Evolutionary conservation across 2,329 filamentous ascomycete genomes (phyloP).

Genomic region (Colletotrichum plurivorum): DNA sequence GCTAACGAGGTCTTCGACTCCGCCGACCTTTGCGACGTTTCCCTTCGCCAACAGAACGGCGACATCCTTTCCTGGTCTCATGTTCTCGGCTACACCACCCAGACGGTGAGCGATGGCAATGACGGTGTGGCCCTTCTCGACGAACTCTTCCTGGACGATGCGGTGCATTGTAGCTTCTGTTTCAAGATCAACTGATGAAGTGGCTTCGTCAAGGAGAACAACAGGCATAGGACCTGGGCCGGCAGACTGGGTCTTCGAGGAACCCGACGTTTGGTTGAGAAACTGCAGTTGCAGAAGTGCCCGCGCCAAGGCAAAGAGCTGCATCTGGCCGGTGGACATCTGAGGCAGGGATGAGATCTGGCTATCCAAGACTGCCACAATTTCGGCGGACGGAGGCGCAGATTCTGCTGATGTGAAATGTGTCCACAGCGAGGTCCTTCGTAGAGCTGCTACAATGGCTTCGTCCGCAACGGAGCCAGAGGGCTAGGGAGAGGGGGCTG

Average conservation of each 20-base stretch:
- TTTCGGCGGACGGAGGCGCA: not conserved
- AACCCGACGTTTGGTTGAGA: not conserved
- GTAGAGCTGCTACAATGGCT: not conserved
- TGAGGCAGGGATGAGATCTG: conserved; percentile 7
- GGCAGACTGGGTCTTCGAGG: not conserved
- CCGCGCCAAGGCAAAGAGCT: conserved; percentile 18
- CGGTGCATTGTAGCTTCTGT: conserved; percentile 1
- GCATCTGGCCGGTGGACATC: conserved; percentile 26
- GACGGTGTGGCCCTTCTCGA: not conserved
- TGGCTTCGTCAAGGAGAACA: conserved; percentile 18
- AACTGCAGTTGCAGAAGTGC: conserved; percentile 8
- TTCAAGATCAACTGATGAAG: not conserved
- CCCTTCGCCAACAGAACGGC: conserved; percentile 4
- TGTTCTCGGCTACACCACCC: not conserved
- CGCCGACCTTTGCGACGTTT: not conserved
- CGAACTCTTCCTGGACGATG: conserved; percentile 8
- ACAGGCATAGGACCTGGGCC: not conserved
- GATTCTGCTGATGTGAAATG: conserved; percentile 8
- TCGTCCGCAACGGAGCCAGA: not conserved
- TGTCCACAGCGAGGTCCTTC: not conserved
- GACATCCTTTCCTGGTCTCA: not conserved
- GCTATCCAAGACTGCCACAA: not conserved
- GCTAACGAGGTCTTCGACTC: not conserved
- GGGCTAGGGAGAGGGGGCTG: not conserved
- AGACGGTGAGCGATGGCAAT: conserved; percentile 6